Conservation (phyloP, 2,329 filamentous ascomycete species). For the Paracoccidioides brasiliensis region DNA sequence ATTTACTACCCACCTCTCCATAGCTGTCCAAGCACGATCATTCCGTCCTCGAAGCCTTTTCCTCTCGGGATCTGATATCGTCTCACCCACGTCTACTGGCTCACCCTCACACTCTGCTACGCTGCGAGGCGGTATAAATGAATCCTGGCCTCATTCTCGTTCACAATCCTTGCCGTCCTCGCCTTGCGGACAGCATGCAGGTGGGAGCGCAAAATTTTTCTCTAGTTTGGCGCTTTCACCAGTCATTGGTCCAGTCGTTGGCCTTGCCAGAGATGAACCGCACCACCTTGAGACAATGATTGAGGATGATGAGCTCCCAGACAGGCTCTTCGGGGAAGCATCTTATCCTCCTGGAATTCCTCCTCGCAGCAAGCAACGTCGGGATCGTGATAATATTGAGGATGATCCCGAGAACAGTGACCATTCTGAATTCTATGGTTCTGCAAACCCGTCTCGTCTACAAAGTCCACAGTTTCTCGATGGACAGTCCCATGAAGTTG, state of each 20-base stretch:
- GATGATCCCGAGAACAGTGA: background rate
- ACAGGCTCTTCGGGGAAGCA: background rate
- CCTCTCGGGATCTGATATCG: conserved; percentile 18
- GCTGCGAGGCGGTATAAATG: background rate
- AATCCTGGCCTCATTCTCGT: conserved; percentile 4
- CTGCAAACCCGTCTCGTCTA: background rate
- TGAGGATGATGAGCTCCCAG: conserved; percentile 20
- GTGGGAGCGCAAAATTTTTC: background rate
- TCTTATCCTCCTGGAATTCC: conserved; percentile 5
- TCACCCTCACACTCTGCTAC: conserved; percentile 16
- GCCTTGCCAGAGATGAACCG: conserved; percentile 16
- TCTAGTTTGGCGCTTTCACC: conserved; percentile 11
- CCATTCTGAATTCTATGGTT: background rate
- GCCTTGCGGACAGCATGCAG: background rate
- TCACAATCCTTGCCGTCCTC: conserved; percentile 8
- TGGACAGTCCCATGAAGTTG: background rate
- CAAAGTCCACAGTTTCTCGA: background rate
- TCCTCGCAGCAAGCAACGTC: conserved; percentile 1
- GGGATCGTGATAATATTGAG: background rate
- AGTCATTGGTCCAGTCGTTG: conserved; percentile 11
- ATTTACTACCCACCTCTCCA: conserved; percentile 32
- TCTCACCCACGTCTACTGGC: conserved; percentile 17
- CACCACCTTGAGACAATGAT: conserved; percentile 27
- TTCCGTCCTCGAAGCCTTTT: conserved; percentile 31
- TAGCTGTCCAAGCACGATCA: conserved; percentile 10